phyloP scores from a whole-genome alignment of 2,329 filamentous ascomycete genomes.

The Phaeomoniella chlamydospora region DNA sequence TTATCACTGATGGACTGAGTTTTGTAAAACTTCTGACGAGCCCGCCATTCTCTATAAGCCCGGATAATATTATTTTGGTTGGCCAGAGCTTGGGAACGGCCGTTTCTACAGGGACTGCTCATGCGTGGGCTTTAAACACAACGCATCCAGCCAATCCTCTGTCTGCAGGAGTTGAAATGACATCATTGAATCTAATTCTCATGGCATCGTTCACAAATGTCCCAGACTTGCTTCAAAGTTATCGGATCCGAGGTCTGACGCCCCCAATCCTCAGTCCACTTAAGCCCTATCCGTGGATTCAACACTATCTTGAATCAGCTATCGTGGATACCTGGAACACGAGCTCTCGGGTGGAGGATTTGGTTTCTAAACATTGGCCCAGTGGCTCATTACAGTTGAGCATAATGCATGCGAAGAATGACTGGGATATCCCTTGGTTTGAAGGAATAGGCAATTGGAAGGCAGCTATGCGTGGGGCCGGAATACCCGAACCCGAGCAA shows the following conservation, averaged over 20 bases:
- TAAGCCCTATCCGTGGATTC: conserved; percentile 47
- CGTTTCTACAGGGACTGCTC: conserved; percentile 54
- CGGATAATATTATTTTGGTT: conserved; percentile 61
- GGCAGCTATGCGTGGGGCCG: conserved; percentile 13
- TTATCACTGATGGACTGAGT: conserved; percentile 65
- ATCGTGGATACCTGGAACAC: conserved; percentile 77
- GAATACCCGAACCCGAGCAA: background rate
- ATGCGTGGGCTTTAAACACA: conserved; percentile 41
- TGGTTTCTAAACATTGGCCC: conserved; percentile 35
- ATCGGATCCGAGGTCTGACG: conserved; percentile 62
- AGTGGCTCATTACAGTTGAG: conserved; percentile 45
- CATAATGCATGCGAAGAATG: conserved; percentile 67
- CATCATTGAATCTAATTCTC: conserved; percentile 43
- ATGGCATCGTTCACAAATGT: conserved; percentile 68
- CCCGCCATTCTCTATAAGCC: conserved; percentile 45
- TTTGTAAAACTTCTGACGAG: conserved; percentile 50
- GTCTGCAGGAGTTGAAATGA: conserved; percentile 24
- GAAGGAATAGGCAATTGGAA: conserved; percentile 25
- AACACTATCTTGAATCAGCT: conserved; percentile 43
- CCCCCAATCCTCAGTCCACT: conserved; percentile 65
- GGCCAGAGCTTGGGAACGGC: conserved; percentile 85
- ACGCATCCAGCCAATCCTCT: conserved; percentile 31
- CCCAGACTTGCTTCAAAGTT: conserved; percentile 58
- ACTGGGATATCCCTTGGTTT: conserved; percentile 64
- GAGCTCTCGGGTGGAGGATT: conserved; percentile 45